Evolutionary conservation across 2,329 filamentous ascomycete genomes (phyloP).

Genomic region (Graphilbum fragrans): DNA sequence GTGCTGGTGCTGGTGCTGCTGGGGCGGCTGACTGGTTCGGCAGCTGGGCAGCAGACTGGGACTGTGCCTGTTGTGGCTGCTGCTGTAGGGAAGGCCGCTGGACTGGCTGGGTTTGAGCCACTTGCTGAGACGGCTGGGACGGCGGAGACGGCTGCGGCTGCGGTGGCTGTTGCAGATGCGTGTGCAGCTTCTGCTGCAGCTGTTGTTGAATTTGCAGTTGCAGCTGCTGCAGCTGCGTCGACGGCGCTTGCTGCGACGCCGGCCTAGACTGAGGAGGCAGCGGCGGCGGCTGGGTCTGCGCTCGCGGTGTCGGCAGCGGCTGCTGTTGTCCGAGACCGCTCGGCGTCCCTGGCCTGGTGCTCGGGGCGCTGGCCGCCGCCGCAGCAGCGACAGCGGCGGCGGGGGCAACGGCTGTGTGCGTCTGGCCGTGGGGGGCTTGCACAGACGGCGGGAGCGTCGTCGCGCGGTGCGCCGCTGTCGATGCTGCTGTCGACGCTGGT

Average conservation of each 20-base stretch:
- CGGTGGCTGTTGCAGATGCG: background rate
- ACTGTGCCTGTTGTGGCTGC: constrained; percentile 7
- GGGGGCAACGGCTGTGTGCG: too few species aligned
- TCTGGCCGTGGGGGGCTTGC: too few species aligned
- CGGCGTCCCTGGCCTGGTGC: background rate
- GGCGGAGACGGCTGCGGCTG: background rate
- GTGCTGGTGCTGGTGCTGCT: background rate
- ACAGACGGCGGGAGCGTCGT: too few species aligned
- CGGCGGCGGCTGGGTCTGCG: background rate
- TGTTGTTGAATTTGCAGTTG: background rate
- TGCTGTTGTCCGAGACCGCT: too few species aligned
- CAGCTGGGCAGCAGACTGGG: constrained; percentile 5
- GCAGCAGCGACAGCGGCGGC: background rate
- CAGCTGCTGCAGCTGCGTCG: background rate
- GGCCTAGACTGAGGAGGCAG: background rate
- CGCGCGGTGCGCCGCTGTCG: too few species aligned
- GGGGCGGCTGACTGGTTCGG: background rate
- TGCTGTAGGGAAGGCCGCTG: constrained; percentile 1
- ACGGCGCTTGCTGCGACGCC: too few species aligned
- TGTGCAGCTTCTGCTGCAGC: background rate
- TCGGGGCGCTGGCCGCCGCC: background rate
- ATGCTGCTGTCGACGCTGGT: too few species aligned
- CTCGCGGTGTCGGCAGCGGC: background rate
- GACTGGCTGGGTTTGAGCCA: background rate
- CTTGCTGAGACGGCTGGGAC: background rate